Evolutionary conservation across 768 basidiomycete genomes (phyloP).

Genomic region (Lactifluus echinatus): DNA sequence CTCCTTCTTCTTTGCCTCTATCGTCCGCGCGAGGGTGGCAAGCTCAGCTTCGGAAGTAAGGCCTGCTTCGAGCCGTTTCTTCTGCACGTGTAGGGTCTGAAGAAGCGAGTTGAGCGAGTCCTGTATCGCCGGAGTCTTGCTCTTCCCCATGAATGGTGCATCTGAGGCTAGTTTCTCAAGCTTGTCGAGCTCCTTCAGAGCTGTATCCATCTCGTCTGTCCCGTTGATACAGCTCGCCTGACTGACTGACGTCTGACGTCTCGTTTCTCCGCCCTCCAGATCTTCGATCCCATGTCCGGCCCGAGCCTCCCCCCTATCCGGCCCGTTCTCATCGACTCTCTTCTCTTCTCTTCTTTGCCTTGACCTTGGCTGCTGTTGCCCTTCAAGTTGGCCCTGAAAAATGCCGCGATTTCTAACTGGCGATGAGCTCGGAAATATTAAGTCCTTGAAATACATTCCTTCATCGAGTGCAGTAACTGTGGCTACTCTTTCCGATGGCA

Average conservation of each 20-base stretch:
- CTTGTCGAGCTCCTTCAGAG: slow-evolving; percentile 71
- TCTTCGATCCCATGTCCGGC: not conserved
- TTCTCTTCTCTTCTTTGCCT: no score
- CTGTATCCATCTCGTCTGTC: slow-evolving; percentile 49
- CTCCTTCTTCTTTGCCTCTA: slow-evolving; percentile 73
- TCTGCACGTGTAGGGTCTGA: slow-evolving; percentile 46
- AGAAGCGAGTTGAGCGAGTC: slow-evolving; percentile 62
- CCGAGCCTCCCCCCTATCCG: not conserved
- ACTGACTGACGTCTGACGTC: not conserved
- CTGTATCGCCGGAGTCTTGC: slow-evolving; percentile 44
- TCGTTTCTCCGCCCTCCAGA: not conserved
- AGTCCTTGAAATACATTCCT: slow-evolving; percentile 41
- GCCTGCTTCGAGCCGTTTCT: slow-evolving; percentile 42
- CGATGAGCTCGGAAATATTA: slow-evolving; percentile 73
- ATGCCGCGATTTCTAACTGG: slow-evolving; percentile 69
- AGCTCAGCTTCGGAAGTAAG: slow-evolving; percentile 42
- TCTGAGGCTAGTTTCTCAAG: slow-evolving; percentile 54
- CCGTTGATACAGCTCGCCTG: not conserved
- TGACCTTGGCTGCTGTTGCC: no score
- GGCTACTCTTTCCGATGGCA: slow-evolving; percentile 30
- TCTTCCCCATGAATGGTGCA: slow-evolving; percentile 33
- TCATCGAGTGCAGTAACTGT: slow-evolving; percentile 24
- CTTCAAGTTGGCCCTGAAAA: not conserved
- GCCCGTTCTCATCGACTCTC: no score
- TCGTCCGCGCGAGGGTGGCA: slow-evolving; percentile 41